Evolutionary conservation across 345 rosid species (phyloP).

Genomic region (Dipteronia dyeriana): DNA sequence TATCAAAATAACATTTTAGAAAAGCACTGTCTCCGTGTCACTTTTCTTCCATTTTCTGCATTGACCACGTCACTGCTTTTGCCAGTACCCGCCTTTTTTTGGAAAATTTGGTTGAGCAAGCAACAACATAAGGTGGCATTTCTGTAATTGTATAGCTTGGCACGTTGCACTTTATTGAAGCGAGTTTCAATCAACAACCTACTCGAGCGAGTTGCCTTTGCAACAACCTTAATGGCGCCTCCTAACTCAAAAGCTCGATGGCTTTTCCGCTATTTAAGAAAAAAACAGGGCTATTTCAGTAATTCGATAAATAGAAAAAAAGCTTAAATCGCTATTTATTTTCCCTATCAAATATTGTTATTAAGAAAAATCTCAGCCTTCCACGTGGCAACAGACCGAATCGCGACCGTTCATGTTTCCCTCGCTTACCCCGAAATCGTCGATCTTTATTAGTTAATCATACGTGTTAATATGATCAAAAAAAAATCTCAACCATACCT

Average conservation of each 20-base stretch:
- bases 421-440: conserved; percentile 15
- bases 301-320: not conserved
- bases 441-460: conserved; percentile 14
- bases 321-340: conserved; percentile 12
- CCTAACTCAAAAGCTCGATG: conserved; percentile 22
- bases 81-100: not conserved
- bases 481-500: conserved; percentile 22
- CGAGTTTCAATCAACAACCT: not conserved
- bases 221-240: conserved; percentile 17
- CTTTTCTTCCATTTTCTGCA: too few species aligned
- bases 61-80: too few species aligned
- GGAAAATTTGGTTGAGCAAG: not conserved
- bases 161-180: not conserved
- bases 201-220: not conserved
- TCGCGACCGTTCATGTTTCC: conserved; percentile 16
- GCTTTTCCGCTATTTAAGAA: conserved; percentile 17
- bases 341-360: conserved; percentile 13
- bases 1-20: not conserved
- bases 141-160: not conserved
- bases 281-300: not conserved
- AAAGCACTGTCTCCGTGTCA: not conserved
- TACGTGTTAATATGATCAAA: not conserved
- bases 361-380: conserved; percentile 17
- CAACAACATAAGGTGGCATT: not conserved
- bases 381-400: conserved; percentile 15